These are phyloP conservation scores for Penicillium crystallinum DNA, from an alignment of 495 filamentous ascomycete species.

Conservation along the genomic window DNA sequence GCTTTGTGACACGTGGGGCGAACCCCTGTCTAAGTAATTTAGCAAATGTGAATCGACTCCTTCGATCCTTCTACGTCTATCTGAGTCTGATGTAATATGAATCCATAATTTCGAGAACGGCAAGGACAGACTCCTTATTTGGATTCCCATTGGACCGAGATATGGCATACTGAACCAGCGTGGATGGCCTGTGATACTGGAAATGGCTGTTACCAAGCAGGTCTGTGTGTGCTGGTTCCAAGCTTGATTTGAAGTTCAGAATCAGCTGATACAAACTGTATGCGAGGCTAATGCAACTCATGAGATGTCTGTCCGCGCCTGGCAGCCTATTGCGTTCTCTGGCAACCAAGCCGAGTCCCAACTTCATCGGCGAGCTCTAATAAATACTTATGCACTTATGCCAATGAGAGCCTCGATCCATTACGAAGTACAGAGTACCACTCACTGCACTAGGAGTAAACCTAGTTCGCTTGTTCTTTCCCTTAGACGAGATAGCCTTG, in stretches of 20 bases:
- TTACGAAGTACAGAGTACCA: not conserved
- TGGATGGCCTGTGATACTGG: not conserved
- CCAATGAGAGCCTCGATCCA: not conserved
- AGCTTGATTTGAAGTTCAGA: not conserved
- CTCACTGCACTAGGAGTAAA: not conserved
- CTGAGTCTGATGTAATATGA: not conserved
- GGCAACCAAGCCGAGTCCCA: constrained; percentile 8
- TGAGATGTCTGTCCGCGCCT: constrained; percentile 5
- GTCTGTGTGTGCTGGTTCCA: not conserved
- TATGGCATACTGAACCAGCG: not conserved
- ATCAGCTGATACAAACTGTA: constrained; percentile 34
- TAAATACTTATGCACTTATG: not conserved
- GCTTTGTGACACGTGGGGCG: not conserved
- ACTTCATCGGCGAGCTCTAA: not conserved
- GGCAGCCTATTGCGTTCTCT: constrained; percentile 11
- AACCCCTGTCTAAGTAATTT: not conserved
- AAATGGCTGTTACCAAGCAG: not conserved
- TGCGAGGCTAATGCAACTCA: constrained; percentile 35
- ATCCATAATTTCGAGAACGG: not conserved
- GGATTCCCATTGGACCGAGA: not conserved
- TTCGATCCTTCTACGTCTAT: not conserved
- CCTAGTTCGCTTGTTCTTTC: not conserved
- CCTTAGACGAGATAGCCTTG: no score
- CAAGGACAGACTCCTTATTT: not conserved
- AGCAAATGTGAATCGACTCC: not conserved